Percentiles rank a stretch among this genome's conserved stretches.
Evolutionary conservation across 768 basidiomycete genomes (phyloP).

Genomic region (Suillus occidentalis): DNA sequence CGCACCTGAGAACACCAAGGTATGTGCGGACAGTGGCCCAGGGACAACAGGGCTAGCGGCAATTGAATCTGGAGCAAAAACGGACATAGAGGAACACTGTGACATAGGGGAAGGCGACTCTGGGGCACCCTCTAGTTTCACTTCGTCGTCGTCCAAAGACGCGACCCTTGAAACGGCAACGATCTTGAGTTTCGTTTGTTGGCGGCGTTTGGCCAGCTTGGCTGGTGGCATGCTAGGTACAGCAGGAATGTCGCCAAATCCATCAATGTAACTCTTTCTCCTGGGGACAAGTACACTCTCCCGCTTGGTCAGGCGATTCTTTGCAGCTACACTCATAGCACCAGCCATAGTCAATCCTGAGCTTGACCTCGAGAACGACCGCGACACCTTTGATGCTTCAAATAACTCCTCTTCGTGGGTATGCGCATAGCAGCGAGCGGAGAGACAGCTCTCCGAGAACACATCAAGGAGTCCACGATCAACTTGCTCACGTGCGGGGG

Average conservation of each 20-base stretch:
- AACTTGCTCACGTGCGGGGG: slow-evolving; percentile 63
- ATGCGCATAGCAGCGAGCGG: slow-evolving; percentile 65
- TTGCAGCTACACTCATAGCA: slow-evolving; percentile 53
- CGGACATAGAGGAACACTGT: slow-evolving; percentile 37
- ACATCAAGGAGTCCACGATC: slow-evolving; percentile 82
- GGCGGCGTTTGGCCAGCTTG: slow-evolving; percentile 21
- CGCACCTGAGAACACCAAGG: slow-evolving; percentile 14
- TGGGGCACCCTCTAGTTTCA: slow-evolving; percentile 16
- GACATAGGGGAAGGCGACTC: slow-evolving; percentile 42
- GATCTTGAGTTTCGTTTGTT: slow-evolving; percentile 32
- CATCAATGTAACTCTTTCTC: slow-evolving; percentile 48
- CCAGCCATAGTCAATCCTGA: slow-evolving; percentile 62
- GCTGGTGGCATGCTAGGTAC: not conserved
- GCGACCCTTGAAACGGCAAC: slow-evolving; percentile 19
- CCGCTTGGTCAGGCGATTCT: slow-evolving; percentile 57
- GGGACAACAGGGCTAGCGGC: slow-evolving; percentile 23
- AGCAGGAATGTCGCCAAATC: not conserved
- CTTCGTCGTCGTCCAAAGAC: slow-evolving; percentile 27
- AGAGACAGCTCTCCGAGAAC: slow-evolving; percentile 69
- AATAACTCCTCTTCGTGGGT: slow-evolving; percentile 65
- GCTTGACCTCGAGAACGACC: slow-evolving; percentile 52
- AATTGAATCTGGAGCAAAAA: slow-evolving; percentile 19
- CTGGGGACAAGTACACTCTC: slow-evolving; percentile 71
- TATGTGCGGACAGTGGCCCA: slow-evolving; percentile 15
- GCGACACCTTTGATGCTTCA: slow-evolving; percentile 46